Evolutionary conservation across 306 rosid species (phyloP).

Genomic region (Oemleria cerasiformis): DNA sequence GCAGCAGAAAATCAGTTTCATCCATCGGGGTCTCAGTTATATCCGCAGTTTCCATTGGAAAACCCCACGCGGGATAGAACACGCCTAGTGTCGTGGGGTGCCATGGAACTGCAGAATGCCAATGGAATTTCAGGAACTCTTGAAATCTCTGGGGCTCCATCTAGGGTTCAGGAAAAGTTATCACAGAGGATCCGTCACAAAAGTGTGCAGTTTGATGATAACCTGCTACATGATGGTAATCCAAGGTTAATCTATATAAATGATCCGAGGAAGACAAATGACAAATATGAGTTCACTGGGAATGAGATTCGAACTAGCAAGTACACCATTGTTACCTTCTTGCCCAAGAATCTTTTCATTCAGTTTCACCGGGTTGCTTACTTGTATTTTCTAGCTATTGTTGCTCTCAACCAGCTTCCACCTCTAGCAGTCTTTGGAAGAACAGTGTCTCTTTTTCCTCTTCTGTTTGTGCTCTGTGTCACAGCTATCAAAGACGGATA

Average conservation of each 20-base stretch:
- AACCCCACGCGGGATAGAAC: constrained; percentile 52
- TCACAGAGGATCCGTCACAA: constrained; percentile 58
- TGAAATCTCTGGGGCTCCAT: constrained; percentile 42
- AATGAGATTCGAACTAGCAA: constrained; percentile 82
- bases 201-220: constrained; percentile 63
- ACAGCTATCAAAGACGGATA: constrained; percentile 96
- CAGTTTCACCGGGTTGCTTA: constrained; percentile 97
- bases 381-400: constrained; percentile 88
- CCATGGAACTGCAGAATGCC: constrained; percentile 63
- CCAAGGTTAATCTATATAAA: constrained; percentile 77
- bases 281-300: constrained; percentile 85
- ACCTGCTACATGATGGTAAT: constrained; percentile 44
- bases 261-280: constrained; percentile 76
- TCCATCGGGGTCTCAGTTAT: constrained; percentile 25
- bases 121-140: constrained; percentile 29
- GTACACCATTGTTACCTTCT: constrained; percentile 78
- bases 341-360: constrained; percentile 86
- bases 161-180: constrained; percentile 43
- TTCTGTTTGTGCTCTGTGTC: constrained; percentile 80
- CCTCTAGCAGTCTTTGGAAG: constrained; percentile 95
- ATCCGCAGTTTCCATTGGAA: constrained; percentile 52
- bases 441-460: constrained; percentile 83
- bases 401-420: constrained; percentile 96
- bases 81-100: constrained; percentile 54
- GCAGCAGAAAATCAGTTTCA: constrained; percentile 22